A percentile compares a stretch with the other conserved stretches of the same genome.
Evolutionary conservation across 2,329 filamentous ascomycete species (phyloP).

Genomic region (Monosporascus sp.): DNA sequence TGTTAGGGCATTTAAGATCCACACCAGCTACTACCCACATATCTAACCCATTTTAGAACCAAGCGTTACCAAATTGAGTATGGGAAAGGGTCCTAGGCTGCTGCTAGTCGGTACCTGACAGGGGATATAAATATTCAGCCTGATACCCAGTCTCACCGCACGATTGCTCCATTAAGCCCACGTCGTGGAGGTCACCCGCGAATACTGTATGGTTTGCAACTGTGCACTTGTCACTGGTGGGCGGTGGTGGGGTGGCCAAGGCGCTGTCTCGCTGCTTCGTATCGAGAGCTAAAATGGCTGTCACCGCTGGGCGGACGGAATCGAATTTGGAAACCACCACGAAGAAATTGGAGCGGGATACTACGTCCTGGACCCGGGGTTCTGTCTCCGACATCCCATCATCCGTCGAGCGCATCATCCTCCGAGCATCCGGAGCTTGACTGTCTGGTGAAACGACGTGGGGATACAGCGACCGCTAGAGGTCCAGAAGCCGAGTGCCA

Average conservation of each 20-base stretch:
- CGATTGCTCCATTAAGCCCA: no score
- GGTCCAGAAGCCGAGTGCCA: conserved; percentile 30
- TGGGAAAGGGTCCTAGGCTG: no score
- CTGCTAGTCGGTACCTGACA: no score
- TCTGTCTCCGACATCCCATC: conserved; percentile 34
- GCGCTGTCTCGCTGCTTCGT: conserved; percentile 43
- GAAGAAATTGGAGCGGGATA: conserved; percentile 42
- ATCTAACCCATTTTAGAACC: no score
- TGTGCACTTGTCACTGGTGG: conserved; percentile 47
- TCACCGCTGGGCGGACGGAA: conserved; percentile 51
- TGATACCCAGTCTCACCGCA: no score
- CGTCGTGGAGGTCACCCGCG: no score
- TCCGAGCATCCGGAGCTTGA: conserved; percentile 49
- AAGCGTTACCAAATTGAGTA: no score
- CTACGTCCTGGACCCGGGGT: conserved; percentile 48
- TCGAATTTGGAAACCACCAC: conserved; percentile 42
- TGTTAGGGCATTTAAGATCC: no score
- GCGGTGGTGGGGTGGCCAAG: conserved; percentile 46
- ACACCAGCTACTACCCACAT: no score
- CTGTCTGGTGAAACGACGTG: conserved; percentile 56
- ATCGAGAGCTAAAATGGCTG: conserved; percentile 41
- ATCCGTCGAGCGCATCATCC: conserved; percentile 41
- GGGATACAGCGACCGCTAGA: conserved; percentile 51
- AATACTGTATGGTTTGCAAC: conserved; percentile 32
- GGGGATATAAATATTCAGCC: no score